These are phyloP conservation scores for Candida dendrica DNA, from an alignment of 805 yeast species.

Conservation along the genomic window DNA sequence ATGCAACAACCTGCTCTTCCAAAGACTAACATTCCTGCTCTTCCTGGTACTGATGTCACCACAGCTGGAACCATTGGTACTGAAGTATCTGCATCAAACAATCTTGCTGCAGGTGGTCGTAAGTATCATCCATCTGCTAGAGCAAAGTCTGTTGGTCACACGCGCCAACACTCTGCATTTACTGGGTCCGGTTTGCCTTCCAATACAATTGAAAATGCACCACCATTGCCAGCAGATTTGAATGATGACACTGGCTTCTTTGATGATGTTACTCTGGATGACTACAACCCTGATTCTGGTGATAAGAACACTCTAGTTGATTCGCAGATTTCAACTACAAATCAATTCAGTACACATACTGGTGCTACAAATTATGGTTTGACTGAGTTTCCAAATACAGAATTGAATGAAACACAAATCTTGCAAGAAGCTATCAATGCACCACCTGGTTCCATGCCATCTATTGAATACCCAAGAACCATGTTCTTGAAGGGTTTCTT, in stretches of 20 bases:
- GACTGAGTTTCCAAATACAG: slow-evolving; percentile 8
- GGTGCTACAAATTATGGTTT: slow-evolving; percentile 2
- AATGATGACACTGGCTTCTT: slow-evolving; percentile 36
- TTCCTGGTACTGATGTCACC: slow-evolving; percentile 1
- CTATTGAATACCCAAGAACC: slow-evolving; percentile 88
- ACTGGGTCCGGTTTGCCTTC: slow-evolving; percentile 1
- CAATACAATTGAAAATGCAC: slow-evolving; percentile 8
- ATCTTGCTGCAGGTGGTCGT: slow-evolving; percentile 17
- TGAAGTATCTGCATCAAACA: slow-evolving; percentile 4
- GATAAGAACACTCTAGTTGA: slow-evolving; percentile 13
- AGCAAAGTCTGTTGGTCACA: slow-evolving; percentile 83
- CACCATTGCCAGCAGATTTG: slow-evolving; percentile 24
- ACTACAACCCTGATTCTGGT: slow-evolving; percentile 25
- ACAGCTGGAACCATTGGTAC: slow-evolving; percentile 2
- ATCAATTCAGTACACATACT: slow-evolving; percentile 1
- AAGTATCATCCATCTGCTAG: slow-evolving; percentile 74
- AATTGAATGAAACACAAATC: slow-evolving; percentile 40
- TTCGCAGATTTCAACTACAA: slow-evolving; percentile 10
- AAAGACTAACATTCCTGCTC: not conserved
- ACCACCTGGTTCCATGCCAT: slow-evolving; percentile 78
- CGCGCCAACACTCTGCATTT: slow-evolving; percentile 38
- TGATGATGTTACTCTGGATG: slow-evolving; percentile 55
- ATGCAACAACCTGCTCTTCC: slow-evolving; percentile 1
- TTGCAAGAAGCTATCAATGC: slow-evolving; percentile 47
- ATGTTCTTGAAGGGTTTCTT: slow-evolving; percentile 88